Conservation (phyloP, 1,284 basidiomycete species). For the Cryptococcus sp. region DNA sequence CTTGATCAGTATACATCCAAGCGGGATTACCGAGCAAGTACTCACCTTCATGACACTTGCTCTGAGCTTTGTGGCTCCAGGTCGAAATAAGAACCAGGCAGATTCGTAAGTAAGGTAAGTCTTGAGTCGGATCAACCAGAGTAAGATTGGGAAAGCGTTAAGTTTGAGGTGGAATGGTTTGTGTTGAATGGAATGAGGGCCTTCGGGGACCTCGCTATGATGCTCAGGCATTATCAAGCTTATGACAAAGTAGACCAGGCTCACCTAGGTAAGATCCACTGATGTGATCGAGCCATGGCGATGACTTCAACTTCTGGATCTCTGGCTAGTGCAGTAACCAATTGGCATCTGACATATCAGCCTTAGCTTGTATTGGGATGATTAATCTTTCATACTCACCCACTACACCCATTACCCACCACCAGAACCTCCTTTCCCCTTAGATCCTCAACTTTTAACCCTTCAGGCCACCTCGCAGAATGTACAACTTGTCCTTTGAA, state of each 20-base stretch:
- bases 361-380: not conserved
- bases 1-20: too few relatives aligned
- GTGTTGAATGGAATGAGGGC: not conserved
- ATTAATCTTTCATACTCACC: not conserved
- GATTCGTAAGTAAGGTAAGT: not conserved
- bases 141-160: not conserved
- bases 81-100: not conserved
- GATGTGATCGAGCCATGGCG: slow-evolving; percentile 16
- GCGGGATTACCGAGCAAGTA: not conserved
- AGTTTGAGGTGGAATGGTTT: not conserved
- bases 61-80: not conserved
- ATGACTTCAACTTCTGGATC: slow-evolving; percentile 19
- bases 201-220: not conserved
- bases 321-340: slow-evolving; percentile 16
- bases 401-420: slow-evolving; percentile 26
- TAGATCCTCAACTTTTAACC: slow-evolving; percentile 3
- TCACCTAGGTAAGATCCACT: slow-evolving; percentile 21
- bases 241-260: not conserved
- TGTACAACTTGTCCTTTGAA: slow-evolving; percentile 20
- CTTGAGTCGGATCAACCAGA: not conserved
- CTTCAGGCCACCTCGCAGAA: slow-evolving; percentile 3
- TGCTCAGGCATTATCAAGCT: not conserved
- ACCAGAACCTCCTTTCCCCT: slow-evolving; percentile 20
- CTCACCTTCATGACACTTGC: not conserved
- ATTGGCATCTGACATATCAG: slow-evolving; percentile 10